These are phyloP conservation scores for Panellus pusillus DNA, from an alignment of 768 basidiomycete species.

Conservation along the genomic window DNA sequence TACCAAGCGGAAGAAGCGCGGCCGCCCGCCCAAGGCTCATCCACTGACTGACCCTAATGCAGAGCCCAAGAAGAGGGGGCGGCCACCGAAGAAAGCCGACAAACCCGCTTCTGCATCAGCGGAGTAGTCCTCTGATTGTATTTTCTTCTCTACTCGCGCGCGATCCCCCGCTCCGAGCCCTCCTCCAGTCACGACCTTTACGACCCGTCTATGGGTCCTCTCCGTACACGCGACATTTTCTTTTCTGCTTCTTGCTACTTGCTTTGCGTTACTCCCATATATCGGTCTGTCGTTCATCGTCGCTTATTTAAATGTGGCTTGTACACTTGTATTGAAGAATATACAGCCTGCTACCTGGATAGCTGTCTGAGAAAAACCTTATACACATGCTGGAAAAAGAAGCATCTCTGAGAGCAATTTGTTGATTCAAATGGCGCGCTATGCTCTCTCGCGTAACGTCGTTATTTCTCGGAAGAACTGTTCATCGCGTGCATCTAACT, in stretches of 20 bases:
- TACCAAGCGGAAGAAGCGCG: constrained; percentile 68
- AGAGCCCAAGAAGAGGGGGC: constrained; percentile 68
- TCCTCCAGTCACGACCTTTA: constrained; percentile 6
- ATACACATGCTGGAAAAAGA: constrained; percentile 25
- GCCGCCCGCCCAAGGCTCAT: constrained; percentile 71
- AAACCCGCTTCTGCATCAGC: constrained; percentile 8
- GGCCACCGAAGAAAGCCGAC: constrained; percentile 58
- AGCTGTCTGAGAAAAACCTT: constrained; percentile 22
- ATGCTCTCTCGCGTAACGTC: constrained; percentile 19
- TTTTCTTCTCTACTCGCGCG: not conserved
- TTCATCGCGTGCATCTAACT: constrained; percentile 4
- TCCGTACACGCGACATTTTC: constrained; percentile 25
- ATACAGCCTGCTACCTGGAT: constrained; percentile 21
- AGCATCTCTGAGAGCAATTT: constrained; percentile 32
- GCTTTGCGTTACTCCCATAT: constrained; percentile 23
- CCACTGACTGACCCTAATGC: constrained; percentile 53
- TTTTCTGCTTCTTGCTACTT: constrained; percentile 16
- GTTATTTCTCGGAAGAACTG: constrained; percentile 14
- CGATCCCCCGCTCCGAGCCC: not conserved
- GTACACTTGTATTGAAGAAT: constrained; percentile 34
- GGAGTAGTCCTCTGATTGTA: constrained; percentile 8
- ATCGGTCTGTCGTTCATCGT: constrained; percentile 24
- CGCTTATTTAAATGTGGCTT: constrained; percentile 29
- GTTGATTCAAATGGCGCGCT: constrained; percentile 31
- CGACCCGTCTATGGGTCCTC: not conserved